These are phyloP conservation scores for Pulveroboletus sp. DNA, from an alignment of 768 basidiomycete genomes.

Conservation along the genomic window DNA sequence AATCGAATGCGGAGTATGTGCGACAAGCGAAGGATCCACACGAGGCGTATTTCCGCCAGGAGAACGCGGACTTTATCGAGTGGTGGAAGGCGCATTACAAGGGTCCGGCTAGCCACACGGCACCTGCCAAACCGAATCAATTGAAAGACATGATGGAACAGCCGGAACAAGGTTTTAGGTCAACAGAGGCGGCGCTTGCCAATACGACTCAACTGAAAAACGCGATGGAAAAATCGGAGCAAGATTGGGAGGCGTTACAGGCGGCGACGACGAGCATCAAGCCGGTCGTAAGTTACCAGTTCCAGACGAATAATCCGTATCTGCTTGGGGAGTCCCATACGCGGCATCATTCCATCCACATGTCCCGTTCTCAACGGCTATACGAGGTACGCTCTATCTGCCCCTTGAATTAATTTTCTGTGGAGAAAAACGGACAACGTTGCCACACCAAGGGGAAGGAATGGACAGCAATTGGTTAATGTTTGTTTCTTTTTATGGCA, in stretches of 20 bases:
- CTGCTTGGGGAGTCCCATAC: constrained; percentile 55
- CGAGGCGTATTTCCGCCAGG: constrained; percentile 68
- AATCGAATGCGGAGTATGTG: constrained; percentile 16
- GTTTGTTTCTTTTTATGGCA: constrained; percentile 33
- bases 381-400: constrained; percentile 39
- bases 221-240: too few species aligned
- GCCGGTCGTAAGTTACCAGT: constrained; percentile 58
- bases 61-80: constrained; percentile 62
- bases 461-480: constrained; percentile 16
- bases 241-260: constrained; percentile 76
- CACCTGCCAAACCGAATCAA: too few species aligned
- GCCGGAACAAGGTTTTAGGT: too few species aligned
- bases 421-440: constrained; percentile 10
- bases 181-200: too few species aligned
- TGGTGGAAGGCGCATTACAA: constrained; percentile 54
- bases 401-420: constrained; percentile 9
- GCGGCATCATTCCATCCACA: constrained; percentile 43
- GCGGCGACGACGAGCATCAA: constrained; percentile 66
- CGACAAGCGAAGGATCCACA: constrained; percentile 40
- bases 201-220: too few species aligned
- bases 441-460: constrained; percentile 1
- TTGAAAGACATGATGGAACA: too few species aligned
- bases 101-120: constrained; percentile 8
- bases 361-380: constrained; percentile 24
- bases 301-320: constrained; percentile 80